Base-by-base conservation (phyloP, 805 yeast species). In the Saccharomycopsis capsularis region DNA sequence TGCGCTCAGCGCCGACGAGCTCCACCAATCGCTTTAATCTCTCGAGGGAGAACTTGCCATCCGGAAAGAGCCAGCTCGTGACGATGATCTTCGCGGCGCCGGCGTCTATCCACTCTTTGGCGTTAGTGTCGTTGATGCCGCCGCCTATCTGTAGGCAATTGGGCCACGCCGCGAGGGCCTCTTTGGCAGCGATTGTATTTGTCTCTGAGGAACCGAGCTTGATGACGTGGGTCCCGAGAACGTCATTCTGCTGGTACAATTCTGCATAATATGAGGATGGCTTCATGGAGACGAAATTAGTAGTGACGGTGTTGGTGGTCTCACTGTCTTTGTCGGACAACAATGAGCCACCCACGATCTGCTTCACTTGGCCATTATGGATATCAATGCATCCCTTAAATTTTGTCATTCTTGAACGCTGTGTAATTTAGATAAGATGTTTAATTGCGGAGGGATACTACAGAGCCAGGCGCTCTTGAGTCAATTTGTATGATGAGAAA, bases 331-430 rank as follows among this genome's bases (percentile, higher is more conserved):
- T 82, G 51, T 81, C 82, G 9, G 69, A 67, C 0, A 74, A 71
- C 19, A 93, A 69, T 0, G 96, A 85, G 0, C 96, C 95, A 4
- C 99, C 99, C 1, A 93, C 97, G 47, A 93, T 93, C 63, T 93
- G 99, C 60, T 93, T 93, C 53, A 93, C 99, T 57, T 86, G 83
- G 1, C 99, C 99, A 5, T 84, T 76, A 64, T 93, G 99, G 51
- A 93, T 81, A 62, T 93, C 99, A 35, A 93, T 91, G 61, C 99
- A 93, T 0, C 97, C 98, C 59, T 90, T 78, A 67, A 87, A 93
- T 46, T 74, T 73, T 0, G 96, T 90, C 96, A 90, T 89, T n/a
- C n/a, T n/a, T n/a, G n/a, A n/a, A n/a, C n/a, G n/a, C n/a, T n/a
- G n/a, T n/a, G n/a, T n/a, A n/a, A n/a, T n/a, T n/a, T n/a, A n/a